Percentiles rank a stretch among this genome's conserved stretches.
Conservation (phyloP, 139 green algal genomes). For the Coelastrella sp. region DNA sequence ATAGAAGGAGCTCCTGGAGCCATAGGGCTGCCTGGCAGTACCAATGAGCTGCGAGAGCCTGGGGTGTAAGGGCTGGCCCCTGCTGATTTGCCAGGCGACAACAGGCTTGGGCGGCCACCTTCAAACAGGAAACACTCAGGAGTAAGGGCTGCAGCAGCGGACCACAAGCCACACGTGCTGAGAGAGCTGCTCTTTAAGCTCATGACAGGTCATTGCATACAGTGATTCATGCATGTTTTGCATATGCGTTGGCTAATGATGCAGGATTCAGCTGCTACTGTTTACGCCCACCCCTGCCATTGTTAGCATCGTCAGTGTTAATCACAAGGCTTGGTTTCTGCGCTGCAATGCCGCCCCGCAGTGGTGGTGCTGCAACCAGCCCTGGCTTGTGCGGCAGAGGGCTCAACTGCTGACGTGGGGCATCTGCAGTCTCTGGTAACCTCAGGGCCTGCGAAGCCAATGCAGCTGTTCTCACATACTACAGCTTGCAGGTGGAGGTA, state of each 20-base stretch:
- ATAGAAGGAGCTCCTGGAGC: not conserved
- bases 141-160: too few species aligned
- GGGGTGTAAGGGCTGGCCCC: not conserved
- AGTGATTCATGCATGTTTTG: too few species aligned
- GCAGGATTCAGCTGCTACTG: not conserved
- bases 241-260: too few species aligned
- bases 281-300: not conserved
- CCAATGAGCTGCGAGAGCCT: not conserved
- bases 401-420: not conserved
- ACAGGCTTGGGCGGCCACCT: not conserved
- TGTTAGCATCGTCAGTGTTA: not conserved
- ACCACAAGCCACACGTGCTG: too few species aligned
- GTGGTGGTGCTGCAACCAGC: not conserved
- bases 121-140: not conserved
- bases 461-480: not conserved
- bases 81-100: not conserved
- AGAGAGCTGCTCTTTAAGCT: too few species aligned
- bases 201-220: too few species aligned
- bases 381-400: constrained; percentile 27
- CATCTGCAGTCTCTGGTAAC: not conserved
- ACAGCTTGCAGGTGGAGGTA: not conserved
- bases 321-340: constrained; percentile 19
- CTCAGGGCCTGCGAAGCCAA: not conserved
- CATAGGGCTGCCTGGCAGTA: constrained; percentile 23
- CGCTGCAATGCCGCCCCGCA: constrained; percentile 7